Base-by-base conservation (phyloP, 2,329 filamentous ascomycete species). In the Canariomyces notabilis region DNA sequence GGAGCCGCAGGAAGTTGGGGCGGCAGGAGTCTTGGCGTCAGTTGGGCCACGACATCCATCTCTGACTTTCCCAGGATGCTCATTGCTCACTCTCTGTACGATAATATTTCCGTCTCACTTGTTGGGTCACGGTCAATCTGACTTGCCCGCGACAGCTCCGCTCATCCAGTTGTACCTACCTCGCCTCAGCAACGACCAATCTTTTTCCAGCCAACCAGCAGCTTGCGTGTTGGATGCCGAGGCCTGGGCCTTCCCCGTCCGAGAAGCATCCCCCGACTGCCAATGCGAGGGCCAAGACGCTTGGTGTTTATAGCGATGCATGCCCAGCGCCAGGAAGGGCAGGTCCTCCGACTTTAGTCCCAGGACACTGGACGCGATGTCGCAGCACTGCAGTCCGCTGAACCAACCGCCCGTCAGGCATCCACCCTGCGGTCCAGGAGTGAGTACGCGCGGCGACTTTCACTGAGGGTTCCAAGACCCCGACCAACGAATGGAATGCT, bases 291-390 rank as follows among this genome's bases (percentile, higher is more conserved):
- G 37, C 34, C 15, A 20, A 32, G 26, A 35, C 20, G 12, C 8
- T n/a, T 21, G 18, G 16, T 22, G 14, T 29, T 29, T 29, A 12
- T 9, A 29, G 9, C 16, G 11, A 21, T 15, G 33, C 40, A 20
- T 26, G 40, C 41, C 41, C 38, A 44, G 36, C 22, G 37, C 49
- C 45, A 45, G 39, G 39, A 47, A 38, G 5, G 43, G 43, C 50
- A 49, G 50, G 19, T 20, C 40, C 29, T 42, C 46, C 43, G 46
- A 5, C 29, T 15, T 19, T 20, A 9, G 12, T 48, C 40, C 36
- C 39, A 41, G 12, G 21, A 16, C 26, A 12, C 31, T 42, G 42
- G 42, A 26, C 29, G 44, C 34, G 26, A 44, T 31, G 19, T 36
- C 35, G 20, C 35, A n/a, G 8, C 26, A 29, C 9, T 29, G 8